phyloP scores from a whole-genome alignment of 176 grass and related monocot genomes.

The Thalia dealbata region DNA sequence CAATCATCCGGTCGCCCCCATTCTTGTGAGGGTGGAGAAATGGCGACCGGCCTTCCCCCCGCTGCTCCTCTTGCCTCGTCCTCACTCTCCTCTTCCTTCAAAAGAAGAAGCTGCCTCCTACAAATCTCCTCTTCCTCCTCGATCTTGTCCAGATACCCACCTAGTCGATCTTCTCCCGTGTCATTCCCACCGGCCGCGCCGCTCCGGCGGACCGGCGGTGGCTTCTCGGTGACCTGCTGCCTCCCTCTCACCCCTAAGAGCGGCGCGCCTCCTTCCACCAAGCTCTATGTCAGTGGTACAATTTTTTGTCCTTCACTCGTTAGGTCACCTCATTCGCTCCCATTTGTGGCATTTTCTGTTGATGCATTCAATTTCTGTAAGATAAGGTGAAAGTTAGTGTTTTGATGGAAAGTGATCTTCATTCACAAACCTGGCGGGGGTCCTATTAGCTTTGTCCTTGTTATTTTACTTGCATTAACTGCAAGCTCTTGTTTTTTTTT shows the following conservation, averaged over 20 bases:
- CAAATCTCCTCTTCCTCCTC: background rate
- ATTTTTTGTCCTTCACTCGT: background rate
- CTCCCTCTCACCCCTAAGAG: slow-evolving; percentile 11
- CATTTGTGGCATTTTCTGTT: background rate
- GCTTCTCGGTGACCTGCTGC: slow-evolving; percentile 4
- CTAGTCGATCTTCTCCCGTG: background rate
- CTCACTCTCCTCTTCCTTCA: background rate
- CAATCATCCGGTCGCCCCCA: background rate
- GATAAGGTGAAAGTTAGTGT: no score
- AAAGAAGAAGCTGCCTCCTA: background rate
- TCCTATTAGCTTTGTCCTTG: no score
- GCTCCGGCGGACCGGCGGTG: background rate
- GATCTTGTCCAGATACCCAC: background rate
- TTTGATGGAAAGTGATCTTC: no score
- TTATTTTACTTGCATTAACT: no score
- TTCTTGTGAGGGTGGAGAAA: background rate
- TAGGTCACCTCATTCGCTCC: background rate
- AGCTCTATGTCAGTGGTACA: slow-evolving; percentile 52
- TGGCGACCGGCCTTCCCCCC: background rate
- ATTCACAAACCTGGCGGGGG: no score
- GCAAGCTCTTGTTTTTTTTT: no score
- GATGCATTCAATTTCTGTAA: background rate
- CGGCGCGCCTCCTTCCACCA: slow-evolving; percentile 25
- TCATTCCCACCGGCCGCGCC: background rate
- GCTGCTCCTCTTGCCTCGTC: background rate